These are phyloP conservation scores for Komagataea norvegica DNA, from an alignment of 1,139 yeast genomes.

Conservation along the genomic window DNA sequence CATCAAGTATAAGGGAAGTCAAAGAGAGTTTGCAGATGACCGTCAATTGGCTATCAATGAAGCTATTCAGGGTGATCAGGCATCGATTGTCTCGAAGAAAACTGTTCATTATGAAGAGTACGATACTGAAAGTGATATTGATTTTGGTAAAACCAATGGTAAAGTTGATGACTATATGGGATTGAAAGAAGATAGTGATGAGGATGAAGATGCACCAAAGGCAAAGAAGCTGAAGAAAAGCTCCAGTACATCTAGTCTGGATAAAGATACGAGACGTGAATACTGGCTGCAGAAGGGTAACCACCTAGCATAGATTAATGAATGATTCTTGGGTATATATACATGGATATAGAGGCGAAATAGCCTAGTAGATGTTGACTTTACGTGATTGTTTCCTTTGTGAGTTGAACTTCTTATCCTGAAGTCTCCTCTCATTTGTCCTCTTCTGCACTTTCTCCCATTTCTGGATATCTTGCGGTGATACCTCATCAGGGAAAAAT, in stretches of 20 bases:
- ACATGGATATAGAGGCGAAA: too few species aligned
- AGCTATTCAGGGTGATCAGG: slow-evolving; percentile 39
- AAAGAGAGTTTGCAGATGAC: slow-evolving; percentile 77
- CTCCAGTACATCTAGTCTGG: slow-evolving; percentile 22
- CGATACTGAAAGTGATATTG: slow-evolving; percentile 15
- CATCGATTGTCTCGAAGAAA: slow-evolving; percentile 9
- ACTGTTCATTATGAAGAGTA: slow-evolving; percentile 9
- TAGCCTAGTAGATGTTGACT: slow-evolving; percentile 11
- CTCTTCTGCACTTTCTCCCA: slow-evolving; percentile 51
- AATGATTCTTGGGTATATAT: too few species aligned
- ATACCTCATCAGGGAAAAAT: slow-evolving; percentile 46
- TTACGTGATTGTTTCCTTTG: slow-evolving; percentile 47
- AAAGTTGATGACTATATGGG: slow-evolving; percentile 34
- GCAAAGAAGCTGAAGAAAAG: slow-evolving; percentile 7
- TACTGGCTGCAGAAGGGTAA: slow-evolving; percentile 43
- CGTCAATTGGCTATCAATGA: slow-evolving; percentile 58
- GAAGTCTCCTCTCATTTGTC: slow-evolving; percentile 46
- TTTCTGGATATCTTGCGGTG: slow-evolving; percentile 43
- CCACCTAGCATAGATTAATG: slow-evolving; percentile 14
- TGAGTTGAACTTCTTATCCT: slow-evolving; percentile 47
- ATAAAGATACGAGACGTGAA: slow-evolving; percentile 36
- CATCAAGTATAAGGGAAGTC: slow-evolving; percentile 69
- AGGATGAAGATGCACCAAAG: slow-evolving; percentile 10
- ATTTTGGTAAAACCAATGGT: slow-evolving; percentile 1
- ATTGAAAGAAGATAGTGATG: slow-evolving; percentile 22